Evolutionary conservation across 2,329 filamentous ascomycete genomes (phyloP).

Genomic region (Amauroascus verrucosus): DNA sequence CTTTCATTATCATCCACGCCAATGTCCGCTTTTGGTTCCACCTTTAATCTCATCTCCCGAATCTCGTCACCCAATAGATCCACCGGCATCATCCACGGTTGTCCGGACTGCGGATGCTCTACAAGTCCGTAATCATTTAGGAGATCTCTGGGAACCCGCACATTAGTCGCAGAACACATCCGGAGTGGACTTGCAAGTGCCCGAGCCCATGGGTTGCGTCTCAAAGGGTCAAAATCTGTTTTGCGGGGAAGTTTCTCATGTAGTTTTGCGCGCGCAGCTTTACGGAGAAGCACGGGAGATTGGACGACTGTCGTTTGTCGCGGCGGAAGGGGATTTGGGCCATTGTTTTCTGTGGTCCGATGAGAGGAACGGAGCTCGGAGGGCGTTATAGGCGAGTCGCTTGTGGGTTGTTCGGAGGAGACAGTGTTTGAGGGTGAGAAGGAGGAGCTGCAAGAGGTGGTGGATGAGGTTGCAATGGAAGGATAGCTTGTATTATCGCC

Average conservation of each 20-base stretch:
- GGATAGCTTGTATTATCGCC: background rate
- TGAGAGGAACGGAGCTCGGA: background rate
- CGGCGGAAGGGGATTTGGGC: background rate
- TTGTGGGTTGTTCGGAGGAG: background rate
- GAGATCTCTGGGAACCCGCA: conserved; percentile 27
- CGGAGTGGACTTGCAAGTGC: conserved; percentile 31
- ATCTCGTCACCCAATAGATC: conserved; percentile 26
- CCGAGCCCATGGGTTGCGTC: conserved; percentile 33
- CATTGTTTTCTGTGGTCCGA: background rate
- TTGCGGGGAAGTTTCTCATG: conserved; percentile 11
- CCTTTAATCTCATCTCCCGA: background rate
- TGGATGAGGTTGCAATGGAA: background rate
- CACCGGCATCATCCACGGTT: conserved; percentile 28
- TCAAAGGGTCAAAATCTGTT: conserved; percentile 21
- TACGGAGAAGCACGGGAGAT: conserved; percentile 11
- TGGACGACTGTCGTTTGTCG: conserved; percentile 9
- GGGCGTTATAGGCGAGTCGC: background rate
- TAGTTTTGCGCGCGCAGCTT: conserved; percentile 2
- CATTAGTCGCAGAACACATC: conserved; percentile 26
- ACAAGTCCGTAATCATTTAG: conserved; percentile 31
- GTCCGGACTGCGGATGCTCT: conserved; percentile 21
- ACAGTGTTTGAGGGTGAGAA: background rate
- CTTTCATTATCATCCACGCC: background rate
- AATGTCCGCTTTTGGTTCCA: background rate
- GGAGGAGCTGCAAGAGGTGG: background rate